Evolutionary conservation across 192 early-diverging fungal genomes (phyloP).

Genomic region (Jimgerdemannia lactiflua): DNA sequence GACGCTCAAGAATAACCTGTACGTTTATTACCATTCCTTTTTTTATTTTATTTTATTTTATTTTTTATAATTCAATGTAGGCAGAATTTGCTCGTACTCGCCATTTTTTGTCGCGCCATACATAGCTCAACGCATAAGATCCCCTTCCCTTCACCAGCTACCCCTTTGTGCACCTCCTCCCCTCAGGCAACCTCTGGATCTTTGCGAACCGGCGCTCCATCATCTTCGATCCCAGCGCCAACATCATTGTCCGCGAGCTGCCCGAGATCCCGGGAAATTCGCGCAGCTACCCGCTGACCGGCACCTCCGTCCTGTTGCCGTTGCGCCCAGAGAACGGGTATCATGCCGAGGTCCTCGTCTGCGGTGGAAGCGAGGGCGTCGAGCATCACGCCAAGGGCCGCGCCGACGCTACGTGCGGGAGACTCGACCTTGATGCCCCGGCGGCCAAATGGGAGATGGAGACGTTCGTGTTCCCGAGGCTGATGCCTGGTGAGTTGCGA

Average conservation of each 20-base stretch:
- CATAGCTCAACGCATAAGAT: neutral
- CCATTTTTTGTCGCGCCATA: neutral
- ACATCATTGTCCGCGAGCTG: conserved; percentile 36
- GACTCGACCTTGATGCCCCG: conserved; percentile 37
- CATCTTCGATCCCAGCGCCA: conserved; percentile 42
- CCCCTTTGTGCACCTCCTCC: conserved; percentile 48
- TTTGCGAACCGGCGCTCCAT: conserved; percentile 53
- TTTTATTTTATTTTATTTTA: too few species aligned
- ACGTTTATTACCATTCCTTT: neutral
- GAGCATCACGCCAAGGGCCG: conserved; percentile 13
- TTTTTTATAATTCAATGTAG: too few species aligned
- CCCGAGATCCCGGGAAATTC: conserved; percentile 41
- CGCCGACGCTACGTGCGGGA: conserved; percentile 45
- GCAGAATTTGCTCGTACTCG: neutral
- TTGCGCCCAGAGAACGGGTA: conserved; percentile 54
- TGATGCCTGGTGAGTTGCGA: conserved; percentile 36
- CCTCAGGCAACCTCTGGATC: conserved; percentile 45
- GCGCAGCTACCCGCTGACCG: conserved; percentile 56
- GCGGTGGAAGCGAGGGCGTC: conserved; percentile 49
- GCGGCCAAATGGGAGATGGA: conserved; percentile 53
- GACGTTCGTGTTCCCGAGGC: conserved; percentile 33
- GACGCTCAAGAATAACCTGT: conserved; percentile 36
- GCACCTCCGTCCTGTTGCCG: conserved; percentile 52
- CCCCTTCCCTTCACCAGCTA: conserved; percentile 16
- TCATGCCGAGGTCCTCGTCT: conserved; percentile 52